These are phyloP conservation scores for Blastobotrys proliferans DNA, from an alignment of 1,139 yeast genomes.

Conservation along the genomic window DNA sequence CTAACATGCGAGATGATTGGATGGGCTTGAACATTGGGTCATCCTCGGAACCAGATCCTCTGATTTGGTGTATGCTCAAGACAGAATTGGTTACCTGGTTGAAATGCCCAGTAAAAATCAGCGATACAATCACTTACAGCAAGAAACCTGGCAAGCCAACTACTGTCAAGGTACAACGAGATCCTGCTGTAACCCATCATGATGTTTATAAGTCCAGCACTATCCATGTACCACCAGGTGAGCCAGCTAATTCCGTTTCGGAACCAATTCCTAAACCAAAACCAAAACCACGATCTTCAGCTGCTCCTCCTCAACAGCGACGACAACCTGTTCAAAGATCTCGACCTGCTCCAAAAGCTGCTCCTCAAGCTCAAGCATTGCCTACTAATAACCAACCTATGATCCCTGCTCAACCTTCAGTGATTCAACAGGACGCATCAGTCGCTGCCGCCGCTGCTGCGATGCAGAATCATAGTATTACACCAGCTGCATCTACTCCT, in stretches of 20 bases:
- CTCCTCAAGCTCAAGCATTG: constrained; percentile 14
- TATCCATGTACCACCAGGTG: constrained; percentile 76
- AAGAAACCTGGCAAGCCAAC: constrained; percentile 84
- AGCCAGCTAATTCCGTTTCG: constrained; percentile 65
- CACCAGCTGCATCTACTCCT: constrained; percentile 16
- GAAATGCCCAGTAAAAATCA: constrained; percentile 60
- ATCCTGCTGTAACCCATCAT: constrained; percentile 48
- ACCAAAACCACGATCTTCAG: constrained; percentile 19
- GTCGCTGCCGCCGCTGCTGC: constrained; percentile 12
- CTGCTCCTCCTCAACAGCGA: constrained; percentile 23
- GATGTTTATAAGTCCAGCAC: constrained; percentile 87
- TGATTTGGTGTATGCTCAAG: constrained; percentile 77
- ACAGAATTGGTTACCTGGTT: constrained; percentile 84
- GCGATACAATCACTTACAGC: constrained; percentile 71
- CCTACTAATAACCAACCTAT: constrained; percentile 12
- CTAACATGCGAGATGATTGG: constrained; percentile 91
- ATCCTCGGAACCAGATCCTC: constrained; percentile 63
- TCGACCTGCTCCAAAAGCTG: constrained; percentile 11
- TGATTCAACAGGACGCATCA: constrained; percentile 17
- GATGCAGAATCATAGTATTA: constrained; percentile 19
- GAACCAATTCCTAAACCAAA: constrained; percentile 66
- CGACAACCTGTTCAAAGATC: constrained; percentile 14
- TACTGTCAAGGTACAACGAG: constrained; percentile 61
- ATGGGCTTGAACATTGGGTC: constrained; percentile 59
- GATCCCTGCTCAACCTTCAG: constrained; percentile 15